Evolutionary conservation across 176 grass and related monocot genomes (phyloP).

Genomic region (Bromus sterilis): DNA sequence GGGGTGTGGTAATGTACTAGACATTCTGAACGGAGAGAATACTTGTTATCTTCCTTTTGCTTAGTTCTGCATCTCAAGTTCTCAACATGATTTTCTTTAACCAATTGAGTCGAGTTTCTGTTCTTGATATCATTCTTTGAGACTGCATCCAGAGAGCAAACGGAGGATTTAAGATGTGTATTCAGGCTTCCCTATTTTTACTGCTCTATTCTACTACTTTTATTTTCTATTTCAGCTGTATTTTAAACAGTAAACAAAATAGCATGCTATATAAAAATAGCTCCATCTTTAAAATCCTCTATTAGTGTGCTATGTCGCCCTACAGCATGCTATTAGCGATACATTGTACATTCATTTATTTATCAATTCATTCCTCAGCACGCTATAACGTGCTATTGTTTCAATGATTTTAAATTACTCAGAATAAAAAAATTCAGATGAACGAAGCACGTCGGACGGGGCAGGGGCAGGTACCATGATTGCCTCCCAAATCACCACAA

Average conservation of each 20-base stretch:
- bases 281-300: too few species aligned
- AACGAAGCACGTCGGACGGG: background rate
- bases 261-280: too few species aligned
- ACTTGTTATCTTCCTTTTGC: too few species aligned
- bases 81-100: too few species aligned
- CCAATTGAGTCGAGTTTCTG: background rate
- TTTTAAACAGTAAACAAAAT: too few species aligned
- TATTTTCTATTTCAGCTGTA: background rate
- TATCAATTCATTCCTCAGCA: too few species aligned
- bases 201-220: background rate
- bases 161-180: background rate
- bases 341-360: too few species aligned
- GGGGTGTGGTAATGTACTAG: conserved; percentile 40
- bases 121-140: background rate
- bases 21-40: too few species aligned
- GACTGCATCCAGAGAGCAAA: background rate
- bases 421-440: background rate
- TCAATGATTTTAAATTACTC: background rate
- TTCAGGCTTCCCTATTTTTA: background rate
- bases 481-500: background rate
- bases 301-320: too few species aligned
- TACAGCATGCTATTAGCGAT: too few species aligned
- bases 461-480: background rate
- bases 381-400: too few species aligned
- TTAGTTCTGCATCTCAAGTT: too few species aligned